phyloP scores from a whole-genome alignment of 2,329 filamentous ascomycete species.

The Verticillium albo-atrum region DNA sequence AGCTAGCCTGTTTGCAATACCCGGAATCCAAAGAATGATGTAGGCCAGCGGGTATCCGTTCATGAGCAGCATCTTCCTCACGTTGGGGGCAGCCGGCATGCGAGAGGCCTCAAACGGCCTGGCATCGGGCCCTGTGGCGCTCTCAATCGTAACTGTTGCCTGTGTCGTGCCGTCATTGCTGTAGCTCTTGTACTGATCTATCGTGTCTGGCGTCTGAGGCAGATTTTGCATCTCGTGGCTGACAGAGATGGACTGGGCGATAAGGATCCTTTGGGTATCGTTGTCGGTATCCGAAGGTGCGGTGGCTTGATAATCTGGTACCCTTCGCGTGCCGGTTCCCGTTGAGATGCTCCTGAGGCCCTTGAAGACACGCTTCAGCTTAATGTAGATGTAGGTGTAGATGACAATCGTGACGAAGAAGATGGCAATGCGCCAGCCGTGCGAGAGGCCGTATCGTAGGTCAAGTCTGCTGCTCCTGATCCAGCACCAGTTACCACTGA shows the following conservation, averaged over 20 bases:
- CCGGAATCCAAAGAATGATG: constrained; percentile 31
- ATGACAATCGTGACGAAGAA: constrained; percentile 33
- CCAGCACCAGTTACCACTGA: constrained; percentile 46
- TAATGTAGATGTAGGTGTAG: constrained; percentile 32
- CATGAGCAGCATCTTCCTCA: constrained; percentile 28
- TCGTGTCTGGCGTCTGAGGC: constrained; percentile 1
- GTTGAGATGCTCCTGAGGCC: neutral
- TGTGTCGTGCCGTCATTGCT: neutral
- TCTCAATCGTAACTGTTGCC: constrained; percentile 1
- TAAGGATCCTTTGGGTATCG: constrained; percentile 9
- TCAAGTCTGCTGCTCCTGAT: constrained; percentile 29
- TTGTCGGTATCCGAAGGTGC: constrained; percentile 3
- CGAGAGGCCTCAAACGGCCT: constrained; percentile 4
- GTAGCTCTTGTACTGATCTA: neutral
- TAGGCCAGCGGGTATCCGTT: constrained; percentile 32
- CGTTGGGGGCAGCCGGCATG: constrained; percentile 15
- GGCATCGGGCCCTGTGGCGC: neutral
- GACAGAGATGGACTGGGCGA: constrained; percentile 7
- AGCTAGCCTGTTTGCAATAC: constrained; percentile 26
- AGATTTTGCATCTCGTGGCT: constrained; percentile 7
- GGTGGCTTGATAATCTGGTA: neutral
- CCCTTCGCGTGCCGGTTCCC: neutral
- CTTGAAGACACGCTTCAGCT: neutral
- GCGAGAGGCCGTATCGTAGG: constrained; percentile 37
- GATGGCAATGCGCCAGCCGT: constrained; percentile 40